Evolutionary conservation across 805 yeast species (phyloP), one percentile per base, ranked within the genome.

Genomic region (Barnettozyma vustinii): DNA sequence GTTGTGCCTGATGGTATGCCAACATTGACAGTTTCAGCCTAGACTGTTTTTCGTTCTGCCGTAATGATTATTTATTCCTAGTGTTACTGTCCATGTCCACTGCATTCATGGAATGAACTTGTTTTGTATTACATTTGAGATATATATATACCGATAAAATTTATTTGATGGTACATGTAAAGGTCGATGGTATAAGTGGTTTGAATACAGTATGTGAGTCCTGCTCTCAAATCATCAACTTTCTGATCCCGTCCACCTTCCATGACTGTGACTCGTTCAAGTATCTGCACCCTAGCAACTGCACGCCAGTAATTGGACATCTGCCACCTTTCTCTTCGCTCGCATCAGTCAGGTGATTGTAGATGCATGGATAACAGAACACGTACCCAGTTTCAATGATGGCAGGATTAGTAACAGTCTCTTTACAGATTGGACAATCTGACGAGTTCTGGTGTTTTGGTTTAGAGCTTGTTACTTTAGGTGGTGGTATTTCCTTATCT

Each of bases 341-440:
- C 1, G 70, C 75, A 42, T 73, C 75, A 26, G 77, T 72, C 41
- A 91, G 69, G 59, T 79, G 78, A 44, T 77, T 76, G 59, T 80
- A 80, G 15, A 91, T 88, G 65, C 98, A 94, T 12, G 87, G 80
- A 65, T 91, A 90, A 65, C 97, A 90, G 56, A 84, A 87, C 0
- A 89, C 96, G 53, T 81, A 83, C 0, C 99, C 99, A 0, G 98
- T 89, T 62, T 91, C 98, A 33, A 92, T 80, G 12, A 85, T 79
- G 0, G 96, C 88, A 4, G 96, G 96, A 57, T 87, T 89, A 30
- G 76, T 77, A 13, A 90, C 77, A 16, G 64, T 70, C 10, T 79
- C 66, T 25, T 75, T 66, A 61, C 98, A 92, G 13, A 92, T 61
- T 1, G 91, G 87, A 66, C 97, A 92, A 2, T 54, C 51, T 12